A percentile compares a stretch with the other conserved stretches of the same genome.
phyloP scores from a whole-genome alignment of 805 yeast genomes.

The Starmera amethionina region DNA sequence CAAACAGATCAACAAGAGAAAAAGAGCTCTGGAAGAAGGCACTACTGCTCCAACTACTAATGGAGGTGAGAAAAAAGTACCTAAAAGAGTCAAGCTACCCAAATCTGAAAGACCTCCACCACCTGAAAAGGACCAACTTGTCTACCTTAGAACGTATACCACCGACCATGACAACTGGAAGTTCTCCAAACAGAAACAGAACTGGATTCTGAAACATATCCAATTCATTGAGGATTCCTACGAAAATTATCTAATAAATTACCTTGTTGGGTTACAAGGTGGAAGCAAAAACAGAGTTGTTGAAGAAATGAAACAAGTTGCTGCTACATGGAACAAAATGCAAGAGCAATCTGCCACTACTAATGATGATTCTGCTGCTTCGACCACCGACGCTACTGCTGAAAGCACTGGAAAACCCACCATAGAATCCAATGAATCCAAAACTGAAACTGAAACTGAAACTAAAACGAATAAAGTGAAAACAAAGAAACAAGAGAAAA shows the following conservation, averaged over 20 bases:
- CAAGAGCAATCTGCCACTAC: slow-evolving; percentile 5
- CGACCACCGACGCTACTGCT: neutral
- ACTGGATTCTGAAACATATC: slow-evolving; percentile 68
- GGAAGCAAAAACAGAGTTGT: slow-evolving; percentile 52
- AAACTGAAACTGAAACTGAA: slow-evolving; percentile 1
- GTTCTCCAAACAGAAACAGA: slow-evolving; percentile 79
- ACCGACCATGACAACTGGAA: slow-evolving; percentile 61
- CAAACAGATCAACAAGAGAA: slow-evolving; percentile 27
- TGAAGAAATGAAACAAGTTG: slow-evolving; percentile 34
- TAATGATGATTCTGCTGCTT: neutral
- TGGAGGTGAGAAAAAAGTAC: slow-evolving; percentile 37
- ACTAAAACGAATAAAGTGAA: slow-evolving; percentile 1
- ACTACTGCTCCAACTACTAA: slow-evolving; percentile 1
- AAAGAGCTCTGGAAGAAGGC: slow-evolving; percentile 6
- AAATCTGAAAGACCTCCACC: slow-evolving; percentile 59
- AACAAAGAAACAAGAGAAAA: neutral
- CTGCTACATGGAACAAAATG: slow-evolving; percentile 46
- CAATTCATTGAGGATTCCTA: slow-evolving; percentile 42
- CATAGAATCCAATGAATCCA: neutral
- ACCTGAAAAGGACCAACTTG: slow-evolving; percentile 69
- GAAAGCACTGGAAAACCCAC: too few relatives aligned
- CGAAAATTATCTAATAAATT: slow-evolving; percentile 37
- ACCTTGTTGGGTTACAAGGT: slow-evolving; percentile 58
- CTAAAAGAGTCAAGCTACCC: slow-evolving; percentile 63
- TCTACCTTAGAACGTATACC: slow-evolving; percentile 48